These are phyloP conservation scores for Trichomonas gallinae DNA, from an alignment of 208 protist genomes.

Conservation along the genomic window DNA sequence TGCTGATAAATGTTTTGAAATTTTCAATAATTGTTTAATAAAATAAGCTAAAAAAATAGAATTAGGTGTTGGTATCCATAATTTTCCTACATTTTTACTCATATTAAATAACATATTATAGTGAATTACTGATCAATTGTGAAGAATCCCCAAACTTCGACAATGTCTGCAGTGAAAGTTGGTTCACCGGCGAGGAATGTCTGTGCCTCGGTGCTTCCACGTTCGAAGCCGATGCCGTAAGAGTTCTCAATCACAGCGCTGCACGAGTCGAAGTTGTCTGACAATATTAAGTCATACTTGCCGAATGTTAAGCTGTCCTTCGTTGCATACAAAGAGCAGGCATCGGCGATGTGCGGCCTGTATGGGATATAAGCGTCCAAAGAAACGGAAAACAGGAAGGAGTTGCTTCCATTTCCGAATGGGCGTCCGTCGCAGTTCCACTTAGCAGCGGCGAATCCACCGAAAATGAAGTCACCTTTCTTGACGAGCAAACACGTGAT, in stretches of 20 bases:
- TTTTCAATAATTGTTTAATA: too few relatives aligned
- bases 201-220: neutral
- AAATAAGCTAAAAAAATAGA: neutral
- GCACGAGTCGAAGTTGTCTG: neutral
- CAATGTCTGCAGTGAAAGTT: neutral
- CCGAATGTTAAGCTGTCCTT: neutral
- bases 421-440: neutral
- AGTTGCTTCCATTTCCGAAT: neutral
- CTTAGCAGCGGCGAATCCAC: constrained; percentile 7
- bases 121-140: neutral
- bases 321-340: neutral
- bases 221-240: neutral
- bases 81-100: neutral
- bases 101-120: neutral
- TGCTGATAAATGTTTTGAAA: too few relatives aligned
- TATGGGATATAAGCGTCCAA: neutral
- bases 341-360: neutral
- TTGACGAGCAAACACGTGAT: neutral
- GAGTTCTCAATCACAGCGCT: neutral
- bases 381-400: neutral
- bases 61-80: neutral
- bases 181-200: neutral
- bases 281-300: neutral
- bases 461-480: constrained; percentile 5
- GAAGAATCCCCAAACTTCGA: constrained; percentile 20